Conservation (phyloP, 2,329 filamentous ascomycete genomes). For the Diaporthe aspalathi region DNA sequence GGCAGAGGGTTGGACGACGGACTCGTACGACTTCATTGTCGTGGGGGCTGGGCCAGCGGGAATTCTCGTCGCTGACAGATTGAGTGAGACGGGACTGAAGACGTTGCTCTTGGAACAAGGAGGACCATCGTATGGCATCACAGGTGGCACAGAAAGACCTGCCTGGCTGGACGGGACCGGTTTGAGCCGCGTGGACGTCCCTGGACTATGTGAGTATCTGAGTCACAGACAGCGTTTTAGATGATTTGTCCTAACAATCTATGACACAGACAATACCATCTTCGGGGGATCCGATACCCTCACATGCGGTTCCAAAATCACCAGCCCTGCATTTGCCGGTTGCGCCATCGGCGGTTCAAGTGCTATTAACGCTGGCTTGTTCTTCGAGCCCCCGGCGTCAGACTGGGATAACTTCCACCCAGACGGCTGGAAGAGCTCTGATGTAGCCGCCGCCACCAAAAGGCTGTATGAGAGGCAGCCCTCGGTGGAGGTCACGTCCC, state of each 20-base stretch:
- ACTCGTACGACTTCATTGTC: constrained; percentile 69
- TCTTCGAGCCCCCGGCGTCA: constrained; percentile 63
- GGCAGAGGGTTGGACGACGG: constrained; percentile 31
- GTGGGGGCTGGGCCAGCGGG: constrained; percentile 70
- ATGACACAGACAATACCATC: constrained; percentile 57
- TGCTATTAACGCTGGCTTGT: constrained; percentile 66
- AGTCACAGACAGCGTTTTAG: not conserved
- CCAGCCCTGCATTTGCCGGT: constrained; percentile 57
- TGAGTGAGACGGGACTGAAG: constrained; percentile 69
- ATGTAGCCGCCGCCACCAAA: constrained; percentile 69
- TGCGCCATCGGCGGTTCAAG: constrained; percentile 64
- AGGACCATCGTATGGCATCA: constrained; percentile 67
- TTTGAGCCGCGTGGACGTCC: constrained; percentile 73
- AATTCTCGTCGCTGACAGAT: constrained; percentile 67
- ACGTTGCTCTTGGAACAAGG: constrained; percentile 68
- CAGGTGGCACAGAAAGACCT: constrained; percentile 68
- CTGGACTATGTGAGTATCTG: constrained; percentile 68
- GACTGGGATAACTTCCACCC: constrained; percentile 80
- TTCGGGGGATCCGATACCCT: constrained; percentile 54
- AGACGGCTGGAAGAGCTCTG: constrained; percentile 73
- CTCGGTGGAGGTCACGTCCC: constrained; percentile 73
- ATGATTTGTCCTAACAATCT: not conserved
- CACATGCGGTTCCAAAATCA: constrained; percentile 50
- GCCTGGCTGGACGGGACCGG: constrained; percentile 68
- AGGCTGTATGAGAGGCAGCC: constrained; percentile 76